Base-by-base conservation (phyloP, 352 stramenopile genomes). In the Pythium periplocum region DNA sequence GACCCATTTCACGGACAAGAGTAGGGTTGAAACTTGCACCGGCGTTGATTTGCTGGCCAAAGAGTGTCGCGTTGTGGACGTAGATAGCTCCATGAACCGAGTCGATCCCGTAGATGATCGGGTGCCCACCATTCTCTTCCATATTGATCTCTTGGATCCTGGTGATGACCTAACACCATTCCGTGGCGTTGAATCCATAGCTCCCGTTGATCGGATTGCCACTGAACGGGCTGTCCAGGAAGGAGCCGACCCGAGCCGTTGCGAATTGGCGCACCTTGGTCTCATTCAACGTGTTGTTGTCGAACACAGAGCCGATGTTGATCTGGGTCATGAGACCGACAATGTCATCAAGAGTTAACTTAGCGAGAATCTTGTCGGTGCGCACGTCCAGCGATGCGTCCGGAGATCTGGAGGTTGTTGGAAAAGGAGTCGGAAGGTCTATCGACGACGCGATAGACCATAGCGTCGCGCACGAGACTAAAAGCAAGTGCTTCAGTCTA, bases 281-380 rank as follows among this genome's bases (percentile, higher is more conserved):
- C 41, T 82, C 59, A 45, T 84, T 66, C 9, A 80, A 59, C 12
- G 59, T 38, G 49, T 88, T 63, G 38, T 58, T 51, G 26, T 64
- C 68, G 32, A 92, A 48, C 31, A 95, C 53, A 26, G 69, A 50
- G 38, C 66, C 68, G 46, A 95, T 81, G 55, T 91, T 86, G 59
- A 95, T 76, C 63, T 95, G 85, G 17, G 76, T 78, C 83, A 95
- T 91, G 61, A 93, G 85, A 2, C 78, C 80, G 37, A 93, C 61
- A 39, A 87, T 77, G 11, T 81, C 74, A 32, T 87, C 74, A 26
- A 82, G 62, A 33, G 57, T 71, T 63, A 84, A 73, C 17, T 47
- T 34, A 17, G 53, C 51, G 17, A 26, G 17, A 26, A 26, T 26
- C 17, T 26, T 0, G 17, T 26, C 17, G 17, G 17, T 26, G 0